phyloP scores from a whole-genome alignment of 805 yeast species.

The Pichia thaimueangensis region DNA sequence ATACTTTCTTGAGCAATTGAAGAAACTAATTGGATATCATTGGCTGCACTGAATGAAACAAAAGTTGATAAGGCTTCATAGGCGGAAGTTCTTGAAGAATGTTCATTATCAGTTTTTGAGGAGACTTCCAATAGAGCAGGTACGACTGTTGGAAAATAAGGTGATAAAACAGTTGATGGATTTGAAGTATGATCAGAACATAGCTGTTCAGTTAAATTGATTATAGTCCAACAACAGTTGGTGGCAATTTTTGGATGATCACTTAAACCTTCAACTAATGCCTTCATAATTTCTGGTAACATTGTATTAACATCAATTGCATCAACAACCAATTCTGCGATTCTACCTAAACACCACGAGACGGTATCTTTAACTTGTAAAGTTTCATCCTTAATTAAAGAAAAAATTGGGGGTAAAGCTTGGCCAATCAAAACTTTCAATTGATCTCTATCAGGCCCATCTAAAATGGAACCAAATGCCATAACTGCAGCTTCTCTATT shows the following conservation, averaged over 20 bases:
- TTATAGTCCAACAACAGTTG: constrained; percentile 97
- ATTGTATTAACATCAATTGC: constrained; percentile 63
- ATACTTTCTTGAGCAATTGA: constrained; percentile 70
- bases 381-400: constrained; percentile 64
- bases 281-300: constrained; percentile 65
- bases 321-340: constrained; percentile 78
- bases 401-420: constrained; percentile 75
- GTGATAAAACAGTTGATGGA: constrained; percentile 62
- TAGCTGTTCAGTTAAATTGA: constrained; percentile 84
- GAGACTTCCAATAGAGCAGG: constrained; percentile 68
- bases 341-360: constrained; percentile 97
- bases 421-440: constrained; percentile 63
- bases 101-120: constrained; percentile 72
- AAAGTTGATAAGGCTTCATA: constrained; percentile 86
- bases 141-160: constrained; percentile 61
- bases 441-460: constrained; percentile 80
- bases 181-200: constrained; percentile 51
- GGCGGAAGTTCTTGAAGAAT: constrained; percentile 89
- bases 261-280: constrained; percentile 71
- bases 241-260: constrained; percentile 92
- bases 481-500: constrained; percentile 94
- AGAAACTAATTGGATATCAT: constrained; percentile 62
- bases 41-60: constrained; percentile 68
- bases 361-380: constrained; percentile 93
- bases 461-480: constrained; percentile 97